Evolutionary conservation across 306 rosid species (phyloP).

Genomic region (Begonia masoniana): DNA sequence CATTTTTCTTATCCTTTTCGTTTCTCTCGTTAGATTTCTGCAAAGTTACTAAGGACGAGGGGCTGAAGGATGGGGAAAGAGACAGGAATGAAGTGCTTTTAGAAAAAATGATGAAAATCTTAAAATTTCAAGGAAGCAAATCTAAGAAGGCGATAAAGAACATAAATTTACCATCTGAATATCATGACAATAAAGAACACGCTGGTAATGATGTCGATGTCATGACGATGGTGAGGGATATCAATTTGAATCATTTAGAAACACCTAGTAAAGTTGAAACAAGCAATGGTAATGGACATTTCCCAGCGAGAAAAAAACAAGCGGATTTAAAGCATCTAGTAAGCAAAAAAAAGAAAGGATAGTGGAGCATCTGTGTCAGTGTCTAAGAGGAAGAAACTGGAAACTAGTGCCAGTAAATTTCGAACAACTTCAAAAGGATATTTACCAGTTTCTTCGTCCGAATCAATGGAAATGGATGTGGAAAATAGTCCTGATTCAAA

Average conservation of each 20-base stretch:
- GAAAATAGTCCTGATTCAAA: slow-evolving; percentile 26
- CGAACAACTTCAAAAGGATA: slow-evolving; percentile 31
- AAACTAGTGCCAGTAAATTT: slow-evolving; percentile 29
- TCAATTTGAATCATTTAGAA: slow-evolving; percentile 50
- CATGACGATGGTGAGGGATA: slow-evolving; percentile 60
- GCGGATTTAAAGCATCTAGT: slow-evolving; percentile 21
- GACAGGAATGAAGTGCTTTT: slow-evolving; percentile 60
- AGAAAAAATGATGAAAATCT: slow-evolving; percentile 52
- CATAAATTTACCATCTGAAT: slow-evolving; percentile 29
- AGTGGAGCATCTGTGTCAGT: slow-evolving; percentile 31
- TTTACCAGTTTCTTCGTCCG: slow-evolving; percentile 18
- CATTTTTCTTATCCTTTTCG: slow-evolving; percentile 12
- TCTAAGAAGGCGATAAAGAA: slow-evolving; percentile 50
- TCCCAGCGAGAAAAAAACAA: slow-evolving; percentile 24
- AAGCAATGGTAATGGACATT: slow-evolving; percentile 65
- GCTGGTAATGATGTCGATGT: slow-evolving; percentile 51
- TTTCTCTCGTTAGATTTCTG: slow-evolving; percentile 30
- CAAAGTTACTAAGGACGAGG: slow-evolving; percentile 40
- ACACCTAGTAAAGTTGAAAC: slow-evolving; percentile 43
- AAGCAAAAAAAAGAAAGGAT: slow-evolving; percentile 45
- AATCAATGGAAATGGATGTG: slow-evolving; percentile 14
- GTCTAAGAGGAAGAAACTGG: slow-evolving; percentile 53
- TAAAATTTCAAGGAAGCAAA: slow-evolving; percentile 47
- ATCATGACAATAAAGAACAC: too few relatives aligned
- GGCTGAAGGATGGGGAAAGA: slow-evolving; percentile 39